Conservation (phyloP, 2,329 filamentous ascomycete species). For the Byssochlamys sp. region DNA sequence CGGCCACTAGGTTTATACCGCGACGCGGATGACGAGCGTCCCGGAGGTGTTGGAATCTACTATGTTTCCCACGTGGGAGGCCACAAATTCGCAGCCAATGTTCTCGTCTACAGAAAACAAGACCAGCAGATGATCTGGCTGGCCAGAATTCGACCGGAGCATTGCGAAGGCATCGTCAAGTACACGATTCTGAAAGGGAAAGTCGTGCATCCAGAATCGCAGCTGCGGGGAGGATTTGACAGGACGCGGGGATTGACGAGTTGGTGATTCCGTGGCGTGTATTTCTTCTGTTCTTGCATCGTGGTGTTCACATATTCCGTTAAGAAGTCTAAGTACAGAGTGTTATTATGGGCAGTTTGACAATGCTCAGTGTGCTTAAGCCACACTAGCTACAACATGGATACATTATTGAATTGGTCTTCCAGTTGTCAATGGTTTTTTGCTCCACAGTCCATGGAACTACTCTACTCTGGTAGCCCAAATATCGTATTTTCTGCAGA, state of each 20-base stretch:
- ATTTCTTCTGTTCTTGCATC: not conserved
- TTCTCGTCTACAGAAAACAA: constrained; percentile 66
- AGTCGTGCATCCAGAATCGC: constrained; percentile 72
- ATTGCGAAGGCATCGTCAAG: constrained; percentile 77
- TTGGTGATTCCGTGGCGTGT: constrained; percentile 16
- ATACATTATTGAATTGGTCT: too few relatives aligned
- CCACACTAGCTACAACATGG: not conserved
- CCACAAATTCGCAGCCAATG: constrained; percentile 86
- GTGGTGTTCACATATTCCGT: too few relatives aligned
- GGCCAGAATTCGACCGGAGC: constrained; percentile 71
- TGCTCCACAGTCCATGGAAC: too few relatives aligned
- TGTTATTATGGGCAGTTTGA: not conserved
- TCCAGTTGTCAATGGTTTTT: too few relatives aligned
- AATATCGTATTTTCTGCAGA: not conserved
- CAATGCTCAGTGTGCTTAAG: not conserved
- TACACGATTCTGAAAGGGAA: constrained; percentile 83
- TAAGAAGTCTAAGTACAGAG: too few relatives aligned
- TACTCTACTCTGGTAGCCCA: too few relatives aligned
- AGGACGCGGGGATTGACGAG: constrained; percentile 63
- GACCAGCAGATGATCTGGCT: constrained; percentile 60
- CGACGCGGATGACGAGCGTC: constrained; percentile 70
- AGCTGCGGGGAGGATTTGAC: constrained; percentile 79
- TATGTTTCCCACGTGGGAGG: constrained; percentile 89
- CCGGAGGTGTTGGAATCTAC: constrained; percentile 79
- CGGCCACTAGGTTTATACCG: constrained; percentile 68